Conservation (phyloP, 306 rosid species). For the Lithocarpus polystachyus region DNA sequence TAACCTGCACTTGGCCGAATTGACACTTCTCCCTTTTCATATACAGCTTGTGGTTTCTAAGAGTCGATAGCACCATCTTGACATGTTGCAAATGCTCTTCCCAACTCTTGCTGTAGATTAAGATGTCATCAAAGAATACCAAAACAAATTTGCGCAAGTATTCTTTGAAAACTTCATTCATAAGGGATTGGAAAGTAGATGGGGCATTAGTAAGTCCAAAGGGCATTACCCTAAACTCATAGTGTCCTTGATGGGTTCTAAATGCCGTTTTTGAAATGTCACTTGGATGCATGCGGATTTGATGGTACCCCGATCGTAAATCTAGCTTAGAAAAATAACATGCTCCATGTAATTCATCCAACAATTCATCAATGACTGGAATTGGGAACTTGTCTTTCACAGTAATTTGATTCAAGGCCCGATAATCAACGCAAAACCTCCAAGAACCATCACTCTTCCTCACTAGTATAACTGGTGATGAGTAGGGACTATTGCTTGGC, state of each 20-base stretch:
- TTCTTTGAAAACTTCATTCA: neutral
- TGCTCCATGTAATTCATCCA: neutral
- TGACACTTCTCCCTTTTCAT: too few species aligned
- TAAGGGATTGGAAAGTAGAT: neutral
- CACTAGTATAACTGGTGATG: neutral
- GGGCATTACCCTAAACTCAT: neutral
- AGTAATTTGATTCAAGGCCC: neutral
- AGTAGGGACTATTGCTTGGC: neutral
- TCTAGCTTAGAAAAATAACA: neutral
- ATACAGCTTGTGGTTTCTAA: too few species aligned
- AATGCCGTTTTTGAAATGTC: neutral
- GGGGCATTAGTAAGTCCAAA: neutral
- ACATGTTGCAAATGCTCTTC: neutral
- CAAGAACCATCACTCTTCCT: neutral
- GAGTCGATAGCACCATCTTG: neutral
- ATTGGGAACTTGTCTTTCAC: neutral
- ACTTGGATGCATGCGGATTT: neutral
- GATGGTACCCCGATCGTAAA: neutral
- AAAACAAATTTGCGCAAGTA: neutral
- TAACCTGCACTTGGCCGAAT: too few species aligned
- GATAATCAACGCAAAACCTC: neutral
- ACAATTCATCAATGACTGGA: neutral
- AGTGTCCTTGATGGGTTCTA: neutral
- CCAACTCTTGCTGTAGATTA: neutral
- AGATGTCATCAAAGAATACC: conserved; percentile 1